Conservation (phyloP, 306 rosid genomes). For the Rosa lucieae region DNA sequence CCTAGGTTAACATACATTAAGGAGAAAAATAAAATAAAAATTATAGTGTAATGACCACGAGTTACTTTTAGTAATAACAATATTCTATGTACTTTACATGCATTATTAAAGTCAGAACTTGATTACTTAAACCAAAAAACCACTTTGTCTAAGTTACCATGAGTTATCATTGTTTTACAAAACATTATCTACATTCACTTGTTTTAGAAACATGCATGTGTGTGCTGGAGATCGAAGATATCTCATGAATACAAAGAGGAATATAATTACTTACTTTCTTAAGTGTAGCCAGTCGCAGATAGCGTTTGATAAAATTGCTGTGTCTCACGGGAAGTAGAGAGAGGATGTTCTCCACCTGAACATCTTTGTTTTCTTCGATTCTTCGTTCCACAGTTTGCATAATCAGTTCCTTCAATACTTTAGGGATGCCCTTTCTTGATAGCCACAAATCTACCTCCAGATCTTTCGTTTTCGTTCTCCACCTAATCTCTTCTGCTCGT, state of each 20-base stretch:
- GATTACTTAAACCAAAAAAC: no score
- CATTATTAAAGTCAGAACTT: no score
- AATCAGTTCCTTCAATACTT: conserved; percentile 9
- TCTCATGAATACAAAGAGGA: no score
- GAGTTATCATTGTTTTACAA: no score
- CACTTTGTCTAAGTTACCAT: no score
- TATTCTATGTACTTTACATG: no score
- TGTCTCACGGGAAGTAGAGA: conserved; percentile 64
- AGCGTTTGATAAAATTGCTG: conserved; percentile 32
- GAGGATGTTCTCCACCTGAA: conserved; percentile 36
- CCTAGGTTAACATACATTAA: neutral
- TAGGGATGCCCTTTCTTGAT: neutral
- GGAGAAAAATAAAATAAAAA: no score
- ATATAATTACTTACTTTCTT: neutral
- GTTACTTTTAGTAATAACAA: no score
- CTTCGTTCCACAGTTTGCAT: neutral
- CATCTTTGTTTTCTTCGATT: conserved; percentile 11
- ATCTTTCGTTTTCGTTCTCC: neutral
- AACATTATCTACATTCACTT: no score
- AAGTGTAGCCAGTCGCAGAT: neutral
- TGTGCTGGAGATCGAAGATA: no score
- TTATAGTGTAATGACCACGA: no score
- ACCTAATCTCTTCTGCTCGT: neutral
- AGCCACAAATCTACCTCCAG: conserved; percentile 1
- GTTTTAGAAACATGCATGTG: no score